Conservation (phyloP, 805 yeast genomes). For the Starmerella tilneyi region DNA sequence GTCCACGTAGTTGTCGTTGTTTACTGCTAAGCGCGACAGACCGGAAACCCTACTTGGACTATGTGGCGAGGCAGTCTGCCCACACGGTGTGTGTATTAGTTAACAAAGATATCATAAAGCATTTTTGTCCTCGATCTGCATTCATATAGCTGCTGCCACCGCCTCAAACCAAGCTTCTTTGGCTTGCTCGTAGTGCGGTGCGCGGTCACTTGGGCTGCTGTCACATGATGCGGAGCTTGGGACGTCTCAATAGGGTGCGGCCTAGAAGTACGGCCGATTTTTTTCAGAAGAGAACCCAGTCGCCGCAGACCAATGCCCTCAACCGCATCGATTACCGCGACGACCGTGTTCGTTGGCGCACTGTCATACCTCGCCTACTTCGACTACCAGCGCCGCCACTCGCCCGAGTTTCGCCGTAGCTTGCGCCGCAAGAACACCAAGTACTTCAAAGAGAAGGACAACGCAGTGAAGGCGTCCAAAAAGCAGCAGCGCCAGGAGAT, state of each 20-base stretch:
- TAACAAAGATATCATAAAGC: constrained; percentile 1
- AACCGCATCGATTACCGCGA: constrained; percentile 28
- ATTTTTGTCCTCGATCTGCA: too few species aligned
- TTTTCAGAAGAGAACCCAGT: constrained; percentile 5
- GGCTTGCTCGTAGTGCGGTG: too few species aligned
- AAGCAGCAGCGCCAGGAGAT: constrained; percentile 47
- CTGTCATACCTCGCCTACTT: constrained; percentile 68
- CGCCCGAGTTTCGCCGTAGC: constrained; percentile 67
- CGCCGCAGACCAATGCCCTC: too few species aligned
- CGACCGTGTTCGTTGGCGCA: constrained; percentile 28
- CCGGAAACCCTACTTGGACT: too few species aligned
- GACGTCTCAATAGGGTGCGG: constrained; percentile 4
- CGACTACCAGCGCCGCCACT: constrained; percentile 82
- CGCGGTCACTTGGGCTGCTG: background rate
- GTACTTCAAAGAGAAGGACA: constrained; percentile 49
- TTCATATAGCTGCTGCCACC: too few species aligned
- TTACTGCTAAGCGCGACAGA: too few species aligned
- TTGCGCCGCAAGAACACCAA: constrained; percentile 54
- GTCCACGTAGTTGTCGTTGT: too few species aligned
- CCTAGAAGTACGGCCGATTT: background rate
- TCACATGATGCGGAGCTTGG: constrained; percentile 5
- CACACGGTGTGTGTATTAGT: background rate
- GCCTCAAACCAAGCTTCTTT: too few species aligned
- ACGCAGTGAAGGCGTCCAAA: constrained; percentile 49
- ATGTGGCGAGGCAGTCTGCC: too few species aligned